Evolutionary conservation across 2,329 filamentous ascomycete genomes (phyloP).

Genomic region (Diaporthe vexans): DNA sequence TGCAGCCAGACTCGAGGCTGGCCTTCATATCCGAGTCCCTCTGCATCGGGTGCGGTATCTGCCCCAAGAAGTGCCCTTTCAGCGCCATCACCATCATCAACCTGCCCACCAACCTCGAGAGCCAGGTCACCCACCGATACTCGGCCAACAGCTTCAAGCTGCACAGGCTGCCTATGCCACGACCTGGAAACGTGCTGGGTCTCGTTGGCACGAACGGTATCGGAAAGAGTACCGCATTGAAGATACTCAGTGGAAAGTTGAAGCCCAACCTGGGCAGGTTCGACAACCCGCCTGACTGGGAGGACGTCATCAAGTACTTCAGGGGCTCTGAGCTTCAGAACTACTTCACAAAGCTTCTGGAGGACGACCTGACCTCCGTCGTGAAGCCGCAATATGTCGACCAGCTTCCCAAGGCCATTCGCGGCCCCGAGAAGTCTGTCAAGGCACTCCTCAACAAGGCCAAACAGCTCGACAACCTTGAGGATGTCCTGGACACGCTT

Average conservation of each 20-base stretch:
- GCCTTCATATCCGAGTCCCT: conserved; percentile 97
- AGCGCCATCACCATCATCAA: conserved; percentile 99
- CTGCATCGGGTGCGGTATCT: conserved; percentile 99
- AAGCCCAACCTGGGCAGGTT: conserved; percentile 97
- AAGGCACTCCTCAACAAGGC: conserved; percentile 82
- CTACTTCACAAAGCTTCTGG: conserved; percentile 98
- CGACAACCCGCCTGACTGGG: conserved; percentile 98
- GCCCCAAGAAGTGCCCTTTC: conserved; percentile 99
- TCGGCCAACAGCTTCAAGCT: conserved; percentile 99
- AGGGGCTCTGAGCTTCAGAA: conserved; percentile 98
- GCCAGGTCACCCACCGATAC: conserved; percentile 97
- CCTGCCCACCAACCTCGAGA: conserved; percentile 98
- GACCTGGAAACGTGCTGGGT: conserved; percentile 94
- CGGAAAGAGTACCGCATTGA: conserved; percentile 99
- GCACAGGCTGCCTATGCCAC: conserved; percentile 89
- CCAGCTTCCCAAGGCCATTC: conserved; percentile 94
- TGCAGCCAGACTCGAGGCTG: conserved; percentile 87
- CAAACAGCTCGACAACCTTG: conserved; percentile 81
- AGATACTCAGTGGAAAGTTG: conserved; percentile 97
- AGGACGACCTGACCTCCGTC: conserved; percentile 96
- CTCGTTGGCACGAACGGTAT: conserved; percentile 99
- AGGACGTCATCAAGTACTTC: conserved; percentile 98
- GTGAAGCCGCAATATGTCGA: conserved; percentile 99
- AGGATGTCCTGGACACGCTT: conserved; percentile 86
- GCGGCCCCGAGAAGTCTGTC: conserved; percentile 84